A percentile compares a stretch with the other conserved stretches of the same genome.
Conservation (phyloP, 1,139 yeast genomes). For the Pichia sp. region DNA sequence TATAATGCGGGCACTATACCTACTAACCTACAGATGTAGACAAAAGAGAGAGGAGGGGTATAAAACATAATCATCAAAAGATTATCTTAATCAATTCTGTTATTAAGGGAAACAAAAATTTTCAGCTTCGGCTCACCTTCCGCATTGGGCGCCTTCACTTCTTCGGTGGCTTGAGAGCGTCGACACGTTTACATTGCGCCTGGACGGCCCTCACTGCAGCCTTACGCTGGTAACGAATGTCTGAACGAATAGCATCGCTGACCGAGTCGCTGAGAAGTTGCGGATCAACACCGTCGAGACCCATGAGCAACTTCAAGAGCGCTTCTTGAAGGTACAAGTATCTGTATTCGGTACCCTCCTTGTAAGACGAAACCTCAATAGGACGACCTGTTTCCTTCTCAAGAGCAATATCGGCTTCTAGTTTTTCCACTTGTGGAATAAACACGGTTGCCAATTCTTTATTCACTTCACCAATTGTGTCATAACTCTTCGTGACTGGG, state of each 20-base stretch:
- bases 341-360: slow-evolving; percentile 33
- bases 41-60: no score
- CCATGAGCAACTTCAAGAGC: slow-evolving; percentile 58
- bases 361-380: slow-evolving; percentile 2
- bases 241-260: slow-evolving; percentile 7
- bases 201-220: slow-evolving; percentile 55
- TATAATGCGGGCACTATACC: no score
- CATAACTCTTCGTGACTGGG: slow-evolving; percentile 6
- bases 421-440: slow-evolving; percentile 6
- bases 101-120: no score
- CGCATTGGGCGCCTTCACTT: no score
- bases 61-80: no score
- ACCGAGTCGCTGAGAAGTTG: slow-evolving; percentile 30
- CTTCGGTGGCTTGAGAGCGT: no score
- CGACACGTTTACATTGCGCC: slow-evolving; percentile 20
- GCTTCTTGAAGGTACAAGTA: slow-evolving; percentile 58
- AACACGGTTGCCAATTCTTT: neutral
- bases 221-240: slow-evolving; percentile 52
- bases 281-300: slow-evolving; percentile 58
- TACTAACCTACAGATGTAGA: no score
- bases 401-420: slow-evolving; percentile 5
- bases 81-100: no score
- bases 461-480: slow-evolving; percentile 2
- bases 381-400: slow-evolving; percentile 9
- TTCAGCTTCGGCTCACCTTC: no score